A percentile compares a stretch with the other conserved stretches of the same genome.
Conservation (phyloP, 2,329 filamentous ascomycete genomes). For the Allantophomopsis lycopodina region DNA sequence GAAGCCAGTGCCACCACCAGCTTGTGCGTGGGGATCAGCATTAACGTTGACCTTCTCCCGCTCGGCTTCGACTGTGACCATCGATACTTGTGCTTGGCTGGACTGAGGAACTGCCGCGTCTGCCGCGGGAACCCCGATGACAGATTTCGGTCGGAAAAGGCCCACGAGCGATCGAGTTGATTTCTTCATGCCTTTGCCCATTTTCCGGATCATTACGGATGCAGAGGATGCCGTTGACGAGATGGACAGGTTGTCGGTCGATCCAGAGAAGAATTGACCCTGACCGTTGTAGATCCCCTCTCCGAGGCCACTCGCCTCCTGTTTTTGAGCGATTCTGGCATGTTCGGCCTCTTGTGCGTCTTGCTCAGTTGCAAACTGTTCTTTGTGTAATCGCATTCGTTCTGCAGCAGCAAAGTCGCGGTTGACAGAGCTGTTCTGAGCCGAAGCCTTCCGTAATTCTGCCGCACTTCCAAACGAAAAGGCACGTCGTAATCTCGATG, state of each 20-base stretch:
- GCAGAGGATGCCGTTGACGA: slow-evolving; percentile 83
- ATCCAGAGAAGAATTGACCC: slow-evolving; percentile 73
- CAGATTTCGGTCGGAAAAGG: slow-evolving; percentile 86
- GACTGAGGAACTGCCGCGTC: slow-evolving; percentile 53
- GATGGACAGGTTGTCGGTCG: slow-evolving; percentile 88
- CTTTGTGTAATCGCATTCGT: slow-evolving; percentile 48
- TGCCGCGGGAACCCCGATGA: slow-evolving; percentile 62
- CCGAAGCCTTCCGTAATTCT: slow-evolving; percentile 67
- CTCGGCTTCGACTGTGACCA: slow-evolving; percentile 93
- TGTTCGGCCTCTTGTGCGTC: slow-evolving; percentile 74
- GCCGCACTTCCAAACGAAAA: slow-evolving; percentile 96
- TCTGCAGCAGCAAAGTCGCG: slow-evolving; percentile 20
- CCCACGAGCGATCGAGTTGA: slow-evolving; percentile 82
- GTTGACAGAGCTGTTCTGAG: slow-evolving; percentile 37
- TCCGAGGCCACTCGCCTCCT: slow-evolving; percentile 85
- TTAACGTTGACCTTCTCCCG: slow-evolving; percentile 68
- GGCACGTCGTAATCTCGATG: slow-evolving; percentile 71
- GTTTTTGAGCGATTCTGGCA: slow-evolving; percentile 77
- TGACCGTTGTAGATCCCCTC: slow-evolving; percentile 86
- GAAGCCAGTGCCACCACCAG: slow-evolving; percentile 63
- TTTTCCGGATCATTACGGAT: slow-evolving; percentile 92
- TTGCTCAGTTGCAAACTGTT: slow-evolving; percentile 30
- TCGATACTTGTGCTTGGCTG: slow-evolving; percentile 76
- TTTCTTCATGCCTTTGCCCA: slow-evolving; percentile 98
- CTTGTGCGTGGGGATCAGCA: slow-evolving; percentile 50